Evolutionary conservation across 371 early-diverging fungal species (phyloP).

Genomic region (Batrachochytrium dendrobatidis): DNA sequence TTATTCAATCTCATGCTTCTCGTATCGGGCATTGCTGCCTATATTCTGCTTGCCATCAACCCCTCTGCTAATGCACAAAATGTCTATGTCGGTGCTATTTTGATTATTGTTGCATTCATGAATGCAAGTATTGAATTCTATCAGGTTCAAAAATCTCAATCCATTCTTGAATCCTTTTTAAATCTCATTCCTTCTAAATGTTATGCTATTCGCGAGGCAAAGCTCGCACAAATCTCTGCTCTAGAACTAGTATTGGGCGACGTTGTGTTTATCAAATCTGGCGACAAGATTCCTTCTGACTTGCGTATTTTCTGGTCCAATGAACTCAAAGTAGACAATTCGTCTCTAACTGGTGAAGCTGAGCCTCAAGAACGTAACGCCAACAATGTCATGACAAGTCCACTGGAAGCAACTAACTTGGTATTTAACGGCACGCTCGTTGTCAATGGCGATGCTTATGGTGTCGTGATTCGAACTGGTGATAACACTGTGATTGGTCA

Average conservation of each 20-base stretch:
- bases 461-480: conserved; percentile 86
- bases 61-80: conserved; percentile 49
- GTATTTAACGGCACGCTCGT: conserved; percentile 82
- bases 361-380: conserved; percentile 77
- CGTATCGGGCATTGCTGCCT: conserved; percentile 71
- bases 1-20: conserved; percentile 85
- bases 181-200: conserved; percentile 80
- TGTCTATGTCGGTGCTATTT: conserved; percentile 82
- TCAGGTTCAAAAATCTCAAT: conserved; percentile 78
- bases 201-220: conserved; percentile 67
- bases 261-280: conserved; percentile 75
- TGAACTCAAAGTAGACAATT: conserved; percentile 94
- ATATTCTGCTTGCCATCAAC: conserved; percentile 69
- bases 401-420: conserved; percentile 86
- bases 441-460: conserved; percentile 75
- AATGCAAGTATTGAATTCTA: conserved; percentile 90
- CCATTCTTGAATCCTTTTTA: conserved; percentile 82
- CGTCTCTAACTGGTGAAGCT: conserved; percentile 91
- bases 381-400: conserved; percentile 47
- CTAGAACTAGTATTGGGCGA: conserved; percentile 78
- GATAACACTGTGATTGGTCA: conserved; percentile 89
- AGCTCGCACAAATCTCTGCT: conserved; percentile 54
- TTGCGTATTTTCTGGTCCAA: conserved; percentile 58
- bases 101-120: conserved; percentile 77
- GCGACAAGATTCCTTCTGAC: conserved; percentile 95